Percentiles rank a stretch among this genome's conserved stretches.
Conservation (phyloP, 2,329 filamentous ascomycete genomes). For the Leptographium flavum region DNA sequence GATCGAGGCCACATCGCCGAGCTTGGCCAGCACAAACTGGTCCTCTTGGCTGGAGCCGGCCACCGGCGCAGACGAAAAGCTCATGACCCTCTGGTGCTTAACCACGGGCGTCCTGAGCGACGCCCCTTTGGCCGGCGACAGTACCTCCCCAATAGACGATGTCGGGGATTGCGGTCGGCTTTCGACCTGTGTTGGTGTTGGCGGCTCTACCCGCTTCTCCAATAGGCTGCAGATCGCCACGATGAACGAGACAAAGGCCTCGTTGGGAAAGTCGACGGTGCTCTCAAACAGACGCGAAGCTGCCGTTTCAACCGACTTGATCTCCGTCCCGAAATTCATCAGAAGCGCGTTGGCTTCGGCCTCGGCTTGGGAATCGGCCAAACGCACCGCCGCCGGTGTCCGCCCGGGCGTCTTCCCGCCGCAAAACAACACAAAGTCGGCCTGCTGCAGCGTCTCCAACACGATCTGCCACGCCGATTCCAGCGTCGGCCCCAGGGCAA, state of each 20-base stretch:
- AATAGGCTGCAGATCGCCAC: constrained; percentile 61
- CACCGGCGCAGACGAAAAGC: constrained; percentile 28
- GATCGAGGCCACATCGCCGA: constrained; percentile 57
- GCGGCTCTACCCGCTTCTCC: constrained; percentile 20
- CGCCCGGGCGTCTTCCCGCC: constrained; percentile 40
- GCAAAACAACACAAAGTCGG: constrained; percentile 70
- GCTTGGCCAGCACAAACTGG: constrained; percentile 56
- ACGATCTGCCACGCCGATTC: constrained; percentile 80
- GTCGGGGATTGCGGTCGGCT: constrained; percentile 12
- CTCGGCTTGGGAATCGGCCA: constrained; percentile 32
- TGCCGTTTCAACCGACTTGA: constrained; percentile 78
- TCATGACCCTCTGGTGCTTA: constrained; percentile 28
- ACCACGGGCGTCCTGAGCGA: constrained; percentile 21
- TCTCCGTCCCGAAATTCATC: constrained; percentile 62
- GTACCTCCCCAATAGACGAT: background rate
- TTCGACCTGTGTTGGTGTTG: constrained; percentile 15
- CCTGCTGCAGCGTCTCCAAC: constrained; percentile 82
- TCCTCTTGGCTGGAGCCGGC: constrained; percentile 45
- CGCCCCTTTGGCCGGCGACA: constrained; percentile 4
- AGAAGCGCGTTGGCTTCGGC: constrained; percentile 36
- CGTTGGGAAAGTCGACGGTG: constrained; percentile 77
- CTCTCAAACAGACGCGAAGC: constrained; percentile 80
- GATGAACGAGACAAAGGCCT: constrained; percentile 65
- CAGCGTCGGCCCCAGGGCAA: constrained; percentile 80
- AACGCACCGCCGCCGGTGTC: constrained; percentile 32